Evolutionary conservation across 768 basidiomycete species (phyloP).

Genomic region (Boletus eberwhitei): DNA sequence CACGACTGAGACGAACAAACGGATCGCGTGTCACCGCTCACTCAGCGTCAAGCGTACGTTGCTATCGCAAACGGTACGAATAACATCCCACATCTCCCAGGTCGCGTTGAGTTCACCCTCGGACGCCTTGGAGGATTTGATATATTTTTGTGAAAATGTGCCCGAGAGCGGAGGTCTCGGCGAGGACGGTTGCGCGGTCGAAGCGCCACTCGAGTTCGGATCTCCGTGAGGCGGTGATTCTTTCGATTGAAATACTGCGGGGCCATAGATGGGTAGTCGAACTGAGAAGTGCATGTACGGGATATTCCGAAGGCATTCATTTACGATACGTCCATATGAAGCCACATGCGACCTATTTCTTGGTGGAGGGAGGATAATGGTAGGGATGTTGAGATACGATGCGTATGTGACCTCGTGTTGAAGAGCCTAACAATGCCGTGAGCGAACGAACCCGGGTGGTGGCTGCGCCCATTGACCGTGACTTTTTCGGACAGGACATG

Average conservation of each 20-base stretch:
- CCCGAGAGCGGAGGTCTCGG: constrained; percentile 15
- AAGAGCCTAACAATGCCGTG: constrained; percentile 63
- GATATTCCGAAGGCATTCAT: constrained; percentile 64
- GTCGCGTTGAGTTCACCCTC: constrained; percentile 66
- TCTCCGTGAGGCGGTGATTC: constrained; percentile 29
- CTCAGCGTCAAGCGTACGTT: constrained; percentile 69
- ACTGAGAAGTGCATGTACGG: constrained; percentile 80
- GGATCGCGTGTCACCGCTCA: constrained; percentile 48
- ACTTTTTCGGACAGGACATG: constrained; percentile 14
- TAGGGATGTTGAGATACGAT: constrained; percentile 83
- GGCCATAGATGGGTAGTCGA: constrained; percentile 79
- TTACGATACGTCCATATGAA: constrained; percentile 91
- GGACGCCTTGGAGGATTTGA: constrained; percentile 35
- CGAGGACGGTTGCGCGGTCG: constrained; percentile 18
- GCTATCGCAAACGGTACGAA: constrained; percentile 87
- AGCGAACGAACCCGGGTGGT: constrained; percentile 5
- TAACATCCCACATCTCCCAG: constrained; percentile 99
- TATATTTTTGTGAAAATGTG: constrained; percentile 24
- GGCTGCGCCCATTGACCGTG: constrained; percentile 20
- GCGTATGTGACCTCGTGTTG: constrained; percentile 92
- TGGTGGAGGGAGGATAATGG: constrained; percentile 86
- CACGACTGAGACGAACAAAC: neutral
- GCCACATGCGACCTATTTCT: constrained; percentile 78
- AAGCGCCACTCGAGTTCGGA: constrained; percentile 26
- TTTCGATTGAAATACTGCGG: constrained; percentile 50